Base-by-base conservation (phyloP, 2,329 filamentous ascomycete genomes). In the Allantophomopsis lycopodina region DNA sequence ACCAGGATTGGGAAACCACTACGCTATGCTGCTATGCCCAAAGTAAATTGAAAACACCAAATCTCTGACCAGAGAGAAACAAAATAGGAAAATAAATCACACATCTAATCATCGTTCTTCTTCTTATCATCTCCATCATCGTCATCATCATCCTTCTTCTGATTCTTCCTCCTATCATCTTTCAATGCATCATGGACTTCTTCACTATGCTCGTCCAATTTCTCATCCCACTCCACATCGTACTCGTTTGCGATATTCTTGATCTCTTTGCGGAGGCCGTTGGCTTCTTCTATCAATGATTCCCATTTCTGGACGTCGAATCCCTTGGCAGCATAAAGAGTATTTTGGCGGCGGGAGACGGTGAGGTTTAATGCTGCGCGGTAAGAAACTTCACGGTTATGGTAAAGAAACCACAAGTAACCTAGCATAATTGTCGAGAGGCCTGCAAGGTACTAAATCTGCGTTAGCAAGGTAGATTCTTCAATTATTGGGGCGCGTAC, bases 361-460 rank as follows among this genome's bases (percentile, higher is more conserved):
- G 88, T 94, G 40, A 93, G 71, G 56, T 93, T 88, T 63, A 94
- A 76, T 20, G 88, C 86, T 2, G 80, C 80, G 48, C 83, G 79
- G 64, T 94, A 94, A 47, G 76, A 84, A 10, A 94, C 78, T 60
- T 94, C 87, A 15, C 83, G 76, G 61, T 88, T 93, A 63, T 94
- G 84, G 60, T 88, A 94, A 11, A 94, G 64, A 57, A 95, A 94
- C 85, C 86, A 95, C 40, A 94, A 66, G 53, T 95, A 95, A 48
- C 86, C 88, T 7, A 80, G 80, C 64, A 94, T 93, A 52, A 94
- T 75, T 11, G 83, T 87, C 1, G 79, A 76, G 46, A 95, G 66
- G n/a, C 86, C 83, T 2, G 83, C 86, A 13, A 94, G 74, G 54
- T 94, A 94, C 28, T 55, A 15, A 6, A 49, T 43, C 12, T 36